Evolutionary conservation across 371 early-diverging fungal species (phyloP).

Genomic region (Phascolomyces articulosus): DNA sequence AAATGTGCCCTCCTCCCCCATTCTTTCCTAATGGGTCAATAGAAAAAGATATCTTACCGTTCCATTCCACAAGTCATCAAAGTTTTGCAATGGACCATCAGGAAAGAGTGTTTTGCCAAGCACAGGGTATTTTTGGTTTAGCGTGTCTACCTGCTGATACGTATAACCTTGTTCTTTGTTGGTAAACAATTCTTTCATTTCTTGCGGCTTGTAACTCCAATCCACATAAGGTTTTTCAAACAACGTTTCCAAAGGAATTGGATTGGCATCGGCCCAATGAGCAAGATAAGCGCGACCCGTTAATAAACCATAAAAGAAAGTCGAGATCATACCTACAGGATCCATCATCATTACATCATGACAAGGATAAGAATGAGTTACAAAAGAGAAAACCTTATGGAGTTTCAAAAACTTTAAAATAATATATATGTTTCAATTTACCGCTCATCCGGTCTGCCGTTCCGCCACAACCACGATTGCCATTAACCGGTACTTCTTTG

Average conservation of each 20-base stretch:
- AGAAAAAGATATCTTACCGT: conserved; percentile 25
- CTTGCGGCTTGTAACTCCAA: conserved; percentile 32
- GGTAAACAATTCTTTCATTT: conserved; percentile 20
- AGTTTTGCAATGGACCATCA: conserved; percentile 31
- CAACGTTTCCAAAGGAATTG: conserved; percentile 32
- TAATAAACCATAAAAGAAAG: conserved; percentile 37
- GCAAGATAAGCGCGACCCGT: conserved; percentile 38
- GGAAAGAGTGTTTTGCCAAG: conserved; percentile 31
- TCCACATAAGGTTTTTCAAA: conserved; percentile 38
- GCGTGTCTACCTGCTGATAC: conserved; percentile 25
- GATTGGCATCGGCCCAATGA: conserved; percentile 39
- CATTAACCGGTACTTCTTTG: conserved; percentile 18
- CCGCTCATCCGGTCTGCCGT: conserved; percentile 55
- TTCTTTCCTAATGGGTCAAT: neutral
- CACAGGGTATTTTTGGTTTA: conserved; percentile 30
- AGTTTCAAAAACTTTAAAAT: no score
- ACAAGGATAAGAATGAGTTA: no score
- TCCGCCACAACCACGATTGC: conserved; percentile 51
- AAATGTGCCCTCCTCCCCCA: no score
- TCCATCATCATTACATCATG: no score
- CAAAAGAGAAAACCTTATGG: neutral
- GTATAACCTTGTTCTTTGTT: conserved; percentile 11
- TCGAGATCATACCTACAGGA: conserved; percentile 45
- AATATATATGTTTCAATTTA: conserved; percentile 13
- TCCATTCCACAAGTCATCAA: conserved; percentile 35